Conservation (phyloP, 2,329 filamentous ascomycete genomes). For the Capronia americana region DNA sequence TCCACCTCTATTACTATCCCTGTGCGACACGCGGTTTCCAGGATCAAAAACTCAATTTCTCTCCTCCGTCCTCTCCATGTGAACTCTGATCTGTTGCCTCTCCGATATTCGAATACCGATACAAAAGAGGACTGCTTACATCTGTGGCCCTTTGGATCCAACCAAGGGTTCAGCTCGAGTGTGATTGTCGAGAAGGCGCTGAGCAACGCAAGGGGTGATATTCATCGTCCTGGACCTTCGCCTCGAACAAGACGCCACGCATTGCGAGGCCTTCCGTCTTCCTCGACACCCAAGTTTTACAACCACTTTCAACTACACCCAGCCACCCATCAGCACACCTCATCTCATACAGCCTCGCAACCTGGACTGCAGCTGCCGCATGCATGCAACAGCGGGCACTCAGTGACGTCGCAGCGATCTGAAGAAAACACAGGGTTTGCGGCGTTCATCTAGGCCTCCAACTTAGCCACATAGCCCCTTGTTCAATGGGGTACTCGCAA, state of each 20-base stretch:
- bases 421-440: constrained; percentile 15
- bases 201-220: constrained; percentile 1
- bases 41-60: background rate
- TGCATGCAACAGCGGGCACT: constrained; percentile 22
- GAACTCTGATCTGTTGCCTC: constrained; percentile 3
- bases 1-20: constrained; percentile 2
- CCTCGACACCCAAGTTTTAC: background rate
- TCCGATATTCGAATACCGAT: background rate
- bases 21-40: constrained; percentile 6
- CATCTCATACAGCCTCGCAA: background rate
- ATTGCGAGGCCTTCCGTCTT: background rate
- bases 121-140: background rate
- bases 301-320: background rate
- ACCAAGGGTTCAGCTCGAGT: background rate
- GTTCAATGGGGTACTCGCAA: constrained; percentile 22
- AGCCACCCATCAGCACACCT: too few species aligned
- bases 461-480: background rate
- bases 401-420: constrained; percentile 22
- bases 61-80: background rate
- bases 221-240: background rate
- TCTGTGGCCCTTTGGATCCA: background rate
- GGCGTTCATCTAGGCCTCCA: constrained; percentile 14
- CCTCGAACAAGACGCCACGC: background rate
- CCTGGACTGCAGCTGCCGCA: constrained; percentile 25
- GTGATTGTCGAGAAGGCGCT: background rate